Percentiles rank a stretch among this genome's conserved stretches.
These are phyloP conservation scores for Stemphylium lycopersici DNA, from an alignment of 2,329 filamentous ascomycete species.

Conservation along the genomic window DNA sequence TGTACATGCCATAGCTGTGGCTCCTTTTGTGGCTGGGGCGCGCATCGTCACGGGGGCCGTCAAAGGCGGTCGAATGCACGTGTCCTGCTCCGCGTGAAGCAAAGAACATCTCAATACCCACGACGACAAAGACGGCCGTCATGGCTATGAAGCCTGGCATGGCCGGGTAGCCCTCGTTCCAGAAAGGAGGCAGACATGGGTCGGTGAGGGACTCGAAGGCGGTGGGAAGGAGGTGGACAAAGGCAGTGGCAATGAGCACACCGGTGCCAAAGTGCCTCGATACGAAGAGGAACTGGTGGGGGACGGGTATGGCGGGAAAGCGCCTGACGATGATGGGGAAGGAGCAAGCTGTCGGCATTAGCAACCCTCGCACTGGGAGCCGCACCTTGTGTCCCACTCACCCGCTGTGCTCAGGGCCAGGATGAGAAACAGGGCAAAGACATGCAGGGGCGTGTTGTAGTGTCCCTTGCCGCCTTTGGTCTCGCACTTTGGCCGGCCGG, in stretches of 20 bases:
- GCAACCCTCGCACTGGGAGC: slow-evolving; percentile 2
- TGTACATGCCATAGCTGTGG: slow-evolving; percentile 43
- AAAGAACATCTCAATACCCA: slow-evolving; percentile 87
- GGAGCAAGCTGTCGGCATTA: slow-evolving; percentile 44
- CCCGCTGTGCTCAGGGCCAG: slow-evolving; percentile 61
- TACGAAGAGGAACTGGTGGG: slow-evolving; percentile 49
- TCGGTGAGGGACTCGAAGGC: slow-evolving; percentile 50
- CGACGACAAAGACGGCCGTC: slow-evolving; percentile 64
- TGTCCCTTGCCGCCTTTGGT: slow-evolving; percentile 53
- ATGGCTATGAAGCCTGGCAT: slow-evolving; percentile 51
- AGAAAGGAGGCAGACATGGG: slow-evolving; percentile 49
- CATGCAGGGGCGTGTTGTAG: slow-evolving; percentile 64
- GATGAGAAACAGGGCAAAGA: slow-evolving; percentile 64
- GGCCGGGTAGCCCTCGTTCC: slow-evolving; percentile 48
- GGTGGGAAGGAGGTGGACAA: slow-evolving; percentile 51
- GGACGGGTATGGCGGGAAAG: slow-evolving; percentile 46
- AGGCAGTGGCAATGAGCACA: slow-evolving; percentile 50
- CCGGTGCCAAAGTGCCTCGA: slow-evolving; percentile 51
- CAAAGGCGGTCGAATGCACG: slow-evolving; percentile 59
- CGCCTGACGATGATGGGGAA: slow-evolving; percentile 50
- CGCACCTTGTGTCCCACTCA: slow-evolving; percentile 30
- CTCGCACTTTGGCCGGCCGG: slow-evolving; percentile 58
- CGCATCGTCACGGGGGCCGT: slow-evolving; percentile 21
- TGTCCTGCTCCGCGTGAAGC: slow-evolving; percentile 71
- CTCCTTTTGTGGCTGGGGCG: slow-evolving; percentile 37